These are phyloP conservation scores for Magnusiomyces suaveolens DNA, from an alignment of 1,139 yeast genomes.

Conservation along the genomic window DNA sequence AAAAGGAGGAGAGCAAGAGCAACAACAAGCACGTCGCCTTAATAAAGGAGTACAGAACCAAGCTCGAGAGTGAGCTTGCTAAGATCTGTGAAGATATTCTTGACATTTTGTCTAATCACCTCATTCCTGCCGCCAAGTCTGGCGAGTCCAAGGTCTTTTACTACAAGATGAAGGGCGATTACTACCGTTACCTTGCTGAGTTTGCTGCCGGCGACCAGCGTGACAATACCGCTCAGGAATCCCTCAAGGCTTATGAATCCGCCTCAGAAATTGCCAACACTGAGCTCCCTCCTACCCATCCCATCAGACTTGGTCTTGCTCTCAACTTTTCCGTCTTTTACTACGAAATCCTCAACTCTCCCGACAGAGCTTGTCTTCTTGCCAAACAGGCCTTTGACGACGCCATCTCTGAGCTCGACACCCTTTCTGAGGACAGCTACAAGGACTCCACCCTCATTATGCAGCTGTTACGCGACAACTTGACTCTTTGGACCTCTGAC, in stretches of 20 bases:
- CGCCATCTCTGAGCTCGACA: slow-evolving; percentile 97
- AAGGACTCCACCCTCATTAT: slow-evolving; percentile 96
- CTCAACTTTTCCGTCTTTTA: slow-evolving; percentile 96
- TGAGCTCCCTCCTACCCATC: slow-evolving; percentile 97
- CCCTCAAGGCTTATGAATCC: slow-evolving; percentile 87
- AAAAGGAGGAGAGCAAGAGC: slow-evolving; percentile 95
- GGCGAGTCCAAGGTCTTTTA: slow-evolving; percentile 98
- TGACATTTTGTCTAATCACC: slow-evolving; percentile 75
- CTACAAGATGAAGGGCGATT: slow-evolving; percentile 99
- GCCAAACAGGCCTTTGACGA: slow-evolving; percentile 99
- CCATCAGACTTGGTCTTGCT: slow-evolving; percentile 95
- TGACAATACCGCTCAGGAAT: slow-evolving; percentile 83
- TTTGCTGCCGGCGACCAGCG: slow-evolving; percentile 87
- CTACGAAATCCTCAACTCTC: slow-evolving; percentile 95
- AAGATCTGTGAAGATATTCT: slow-evolving; percentile 92
- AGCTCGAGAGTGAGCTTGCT: slow-evolving; percentile 87
- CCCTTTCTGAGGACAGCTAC: slow-evolving; percentile 94
- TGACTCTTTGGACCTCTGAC: slow-evolving; percentile 96
- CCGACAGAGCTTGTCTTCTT: slow-evolving; percentile 96
- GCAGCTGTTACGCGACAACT: slow-evolving; percentile 97
- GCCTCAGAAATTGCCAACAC: slow-evolving; percentile 96
- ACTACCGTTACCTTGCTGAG: slow-evolving; percentile 98
- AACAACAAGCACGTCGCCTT: slow-evolving; percentile 78
- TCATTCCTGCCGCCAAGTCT: slow-evolving; percentile 85
- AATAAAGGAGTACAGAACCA: slow-evolving; percentile 89